phyloP scores from a whole-genome alignment of 2,329 filamentous ascomycete species.

The Fusarium nelsonii region DNA sequence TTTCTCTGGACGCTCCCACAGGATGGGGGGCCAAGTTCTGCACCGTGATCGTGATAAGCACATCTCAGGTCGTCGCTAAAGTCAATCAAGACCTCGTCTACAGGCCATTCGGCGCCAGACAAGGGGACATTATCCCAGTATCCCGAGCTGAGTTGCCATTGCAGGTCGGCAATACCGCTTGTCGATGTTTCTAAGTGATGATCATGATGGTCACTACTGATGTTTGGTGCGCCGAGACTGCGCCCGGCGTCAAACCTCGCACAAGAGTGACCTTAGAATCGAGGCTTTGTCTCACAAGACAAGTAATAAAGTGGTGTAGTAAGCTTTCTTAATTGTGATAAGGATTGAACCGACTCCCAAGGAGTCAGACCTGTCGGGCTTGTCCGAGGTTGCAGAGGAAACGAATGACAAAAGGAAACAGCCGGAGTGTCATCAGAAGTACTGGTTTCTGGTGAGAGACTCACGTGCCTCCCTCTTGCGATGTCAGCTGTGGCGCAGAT shows the following conservation, averaged over 20 bases:
- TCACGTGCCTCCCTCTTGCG: no score
- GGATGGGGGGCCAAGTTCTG: background rate
- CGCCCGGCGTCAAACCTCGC: background rate
- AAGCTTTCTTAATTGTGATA: no score
- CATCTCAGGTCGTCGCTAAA: background rate
- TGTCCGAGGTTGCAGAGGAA: background rate
- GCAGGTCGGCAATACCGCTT: background rate
- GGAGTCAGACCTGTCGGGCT: no score
- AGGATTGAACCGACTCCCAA: accelerated
- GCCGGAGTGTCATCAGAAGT: background rate
- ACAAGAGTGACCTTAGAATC: background rate
- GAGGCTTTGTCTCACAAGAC: background rate
- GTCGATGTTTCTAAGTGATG: background rate
- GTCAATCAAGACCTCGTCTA: background rate
- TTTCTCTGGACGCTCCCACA: background rate
- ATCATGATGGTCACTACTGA: background rate
- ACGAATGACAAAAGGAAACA: accelerated
- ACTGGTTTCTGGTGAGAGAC: background rate
- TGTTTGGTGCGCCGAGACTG: slow-evolving; percentile 1
- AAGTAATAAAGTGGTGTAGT: background rate
- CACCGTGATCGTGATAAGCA: background rate
- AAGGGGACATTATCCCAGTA: accelerated
- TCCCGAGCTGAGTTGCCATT: background rate
- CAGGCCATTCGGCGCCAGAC: background rate
- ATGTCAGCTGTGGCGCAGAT: background rate